These are phyloP conservation scores for Terana coerulea DNA, from an alignment of 768 basidiomycete genomes.

Conservation along the genomic window DNA sequence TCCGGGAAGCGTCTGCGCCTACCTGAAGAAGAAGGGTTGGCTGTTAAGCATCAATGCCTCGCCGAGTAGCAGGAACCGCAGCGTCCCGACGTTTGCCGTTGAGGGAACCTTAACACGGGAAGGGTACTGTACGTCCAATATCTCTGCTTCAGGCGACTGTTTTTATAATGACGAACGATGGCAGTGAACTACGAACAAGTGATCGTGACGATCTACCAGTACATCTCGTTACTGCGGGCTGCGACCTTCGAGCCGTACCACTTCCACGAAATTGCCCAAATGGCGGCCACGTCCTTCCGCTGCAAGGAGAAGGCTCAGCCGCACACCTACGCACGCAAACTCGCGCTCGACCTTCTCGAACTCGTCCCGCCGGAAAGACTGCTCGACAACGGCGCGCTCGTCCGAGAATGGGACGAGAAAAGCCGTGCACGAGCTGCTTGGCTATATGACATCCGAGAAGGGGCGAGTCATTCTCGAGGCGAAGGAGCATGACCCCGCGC, in stretches of 20 bases:
- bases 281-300: conserved; percentile 42
- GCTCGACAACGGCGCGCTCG: conserved; percentile 14
- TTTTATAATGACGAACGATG: conserved; percentile 1
- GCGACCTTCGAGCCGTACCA: conserved; percentile 25
- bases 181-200: conserved; percentile 40
- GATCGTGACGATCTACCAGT: conserved; percentile 39
- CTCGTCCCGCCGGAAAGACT: conserved; percentile 17
- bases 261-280: conserved; percentile 40
- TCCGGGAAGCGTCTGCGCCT: conserved; percentile 44
- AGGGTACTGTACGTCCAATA: conserved; percentile 40
- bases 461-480: conserved; percentile 37
- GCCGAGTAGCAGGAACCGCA: conserved; percentile 30
- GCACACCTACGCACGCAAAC: conserved; percentile 35
- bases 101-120: conserved; percentile 42
- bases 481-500: conserved; percentile 31
- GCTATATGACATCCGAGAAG: conserved; percentile 26
- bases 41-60: conserved; percentile 31
- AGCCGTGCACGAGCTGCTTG: conserved; percentile 19
- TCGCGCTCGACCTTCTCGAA: conserved; percentile 28
- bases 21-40: conserved; percentile 45
- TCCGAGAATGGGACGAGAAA: conserved; percentile 19
- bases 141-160: background rate
- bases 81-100: conserved; percentile 41
- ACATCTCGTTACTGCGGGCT: conserved; percentile 28
- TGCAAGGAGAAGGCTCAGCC: conserved; percentile 44